Evolutionary conservation across 768 basidiomycete genomes (phyloP), one percentile per base, ranked within the genome.

Genomic region (Lentinula lateritia): DNA sequence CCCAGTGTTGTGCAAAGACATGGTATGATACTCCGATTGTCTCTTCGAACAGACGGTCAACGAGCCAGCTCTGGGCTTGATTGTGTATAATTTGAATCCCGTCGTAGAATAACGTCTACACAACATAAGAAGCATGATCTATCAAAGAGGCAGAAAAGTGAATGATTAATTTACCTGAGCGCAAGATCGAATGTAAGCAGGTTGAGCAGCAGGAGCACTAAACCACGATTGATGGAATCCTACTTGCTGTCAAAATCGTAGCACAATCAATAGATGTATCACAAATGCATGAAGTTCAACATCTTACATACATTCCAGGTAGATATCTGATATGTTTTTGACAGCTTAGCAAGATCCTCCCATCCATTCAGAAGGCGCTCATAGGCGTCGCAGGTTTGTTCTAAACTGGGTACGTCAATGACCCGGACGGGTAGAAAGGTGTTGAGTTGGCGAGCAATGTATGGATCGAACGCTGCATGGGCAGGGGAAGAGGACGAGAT

Each of bases 361-460:
- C 86, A 80, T 2, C 81, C 84, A 43, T 84, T 79, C 15, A 92
- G 66, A 32, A 89, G 68, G 1, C 66, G 70, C 6, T 76, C 70
- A 1, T 90, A 64, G 0, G 76, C 73, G 32, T 78, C 66, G 83
- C 87, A 92, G 0, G 80, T 82, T 2, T 76, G 69, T 35, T 79
- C 73, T 52, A 80, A 73, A 5, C 79, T 66, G 0, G 84, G 83
- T 0, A 86, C 67, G 28, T 76, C 73, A 8, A 90, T 73, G 5
- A 84, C 73, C n/a, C 87, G 83, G 18, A 89, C 80, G 0, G 91
- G 91, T 65, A 89, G 82, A 60, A 82, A 83, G 35, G 84, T 86
- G 50, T 83, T 84, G 2, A 93, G 75, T 32, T 80, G 77, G n/a
- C 90, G 84, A 2, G 84, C 80, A 52, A 90, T 81, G 56, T 80